These are phyloP conservation scores for Barbatosphaeria neglecta DNA, from an alignment of 495 filamentous ascomycete species.

Conservation along the genomic window DNA sequence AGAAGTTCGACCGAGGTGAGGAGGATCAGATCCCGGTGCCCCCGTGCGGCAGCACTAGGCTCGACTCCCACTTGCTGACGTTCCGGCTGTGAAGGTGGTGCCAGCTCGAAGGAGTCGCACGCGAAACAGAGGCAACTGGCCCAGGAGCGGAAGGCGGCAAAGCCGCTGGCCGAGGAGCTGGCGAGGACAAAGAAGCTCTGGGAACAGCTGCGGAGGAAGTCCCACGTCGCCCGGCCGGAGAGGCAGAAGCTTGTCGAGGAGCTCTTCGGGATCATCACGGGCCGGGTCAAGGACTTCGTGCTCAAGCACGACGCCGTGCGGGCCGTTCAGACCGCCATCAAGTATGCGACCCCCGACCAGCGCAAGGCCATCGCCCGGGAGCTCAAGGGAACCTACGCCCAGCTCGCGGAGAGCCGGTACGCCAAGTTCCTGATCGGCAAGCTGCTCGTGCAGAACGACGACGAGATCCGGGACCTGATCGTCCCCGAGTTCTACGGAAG, in stretches of 20 bases:
- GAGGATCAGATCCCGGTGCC: background rate
- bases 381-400: constrained; percentile 71
- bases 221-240: constrained; percentile 76
- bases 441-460: constrained; percentile 77
- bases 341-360: constrained; percentile 79
- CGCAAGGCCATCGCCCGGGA: constrained; percentile 78
- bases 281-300: constrained; percentile 83
- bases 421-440: constrained; percentile 95
- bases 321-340: constrained; percentile 90
- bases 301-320: constrained; percentile 97
- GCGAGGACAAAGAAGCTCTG: constrained; percentile 90
- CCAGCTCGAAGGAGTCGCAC: constrained; percentile 71
- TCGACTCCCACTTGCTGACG: background rate
- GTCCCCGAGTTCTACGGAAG: constrained; percentile 91
- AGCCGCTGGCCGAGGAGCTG: constrained; percentile 83
- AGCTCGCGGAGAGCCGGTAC: constrained; percentile 85
- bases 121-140: constrained; percentile 81
- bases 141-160: constrained; percentile 80
- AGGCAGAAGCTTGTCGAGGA: constrained; percentile 76
- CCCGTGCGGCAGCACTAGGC: background rate
- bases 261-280: constrained; percentile 81
- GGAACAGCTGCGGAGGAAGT: constrained; percentile 86
- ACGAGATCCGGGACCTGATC: constrained; percentile 73
- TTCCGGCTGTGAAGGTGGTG: constrained; percentile 6
- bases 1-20: constrained; percentile 21